These are phyloP conservation scores for Boletus vermiculosoides DNA, from an alignment of 768 basidiomycete genomes.

Conservation along the genomic window DNA sequence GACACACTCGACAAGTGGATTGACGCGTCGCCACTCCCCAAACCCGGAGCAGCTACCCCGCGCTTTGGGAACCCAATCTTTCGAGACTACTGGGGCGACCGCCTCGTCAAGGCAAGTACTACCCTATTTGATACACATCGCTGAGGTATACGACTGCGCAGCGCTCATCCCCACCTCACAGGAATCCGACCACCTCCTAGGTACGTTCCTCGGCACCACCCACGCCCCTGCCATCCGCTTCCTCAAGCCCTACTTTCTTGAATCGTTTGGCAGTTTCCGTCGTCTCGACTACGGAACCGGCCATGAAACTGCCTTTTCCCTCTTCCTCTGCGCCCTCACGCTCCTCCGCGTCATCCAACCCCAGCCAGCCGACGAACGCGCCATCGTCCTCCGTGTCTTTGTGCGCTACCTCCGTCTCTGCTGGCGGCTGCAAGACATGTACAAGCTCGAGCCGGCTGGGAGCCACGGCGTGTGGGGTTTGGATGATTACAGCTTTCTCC, in stretches of 20 bases:
- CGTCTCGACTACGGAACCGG: slow-evolving; percentile 97
- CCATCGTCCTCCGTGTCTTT: slow-evolving; percentile 60
- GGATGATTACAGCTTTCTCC: slow-evolving; percentile 87
- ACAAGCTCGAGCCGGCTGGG: slow-evolving; percentile 92
- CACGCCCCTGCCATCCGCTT: slow-evolving; percentile 52
- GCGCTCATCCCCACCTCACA: slow-evolving; percentile 26
- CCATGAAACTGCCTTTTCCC: slow-evolving; percentile 86
- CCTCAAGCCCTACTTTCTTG: slow-evolving; percentile 73
- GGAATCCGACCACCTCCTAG: slow-evolving; percentile 54
- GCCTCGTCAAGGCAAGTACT: slow-evolving; percentile 66
- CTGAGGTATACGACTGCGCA: neutral
- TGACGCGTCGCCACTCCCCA: slow-evolving; percentile 71
- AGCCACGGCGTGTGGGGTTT: slow-evolving; percentile 98
- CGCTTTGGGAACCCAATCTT: slow-evolving; percentile 93
- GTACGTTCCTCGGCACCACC: slow-evolving; percentile 45
- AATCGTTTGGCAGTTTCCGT: slow-evolving; percentile 85
- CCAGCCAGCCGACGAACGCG: slow-evolving; percentile 57
- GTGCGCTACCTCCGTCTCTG: slow-evolving; percentile 77
- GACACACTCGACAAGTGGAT: slow-evolving; percentile 72
- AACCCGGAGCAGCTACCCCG: slow-evolving; percentile 54
- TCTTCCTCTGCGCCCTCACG: slow-evolving; percentile 73
- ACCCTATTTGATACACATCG: neutral
- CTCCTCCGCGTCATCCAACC: slow-evolving; percentile 66
- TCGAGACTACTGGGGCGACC: slow-evolving; percentile 69
- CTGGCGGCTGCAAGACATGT: slow-evolving; percentile 85